These are phyloP conservation scores for Amaranthus palmeri DNA, from an alignment of 148 eudicot genomes.

Conservation along the genomic window DNA sequence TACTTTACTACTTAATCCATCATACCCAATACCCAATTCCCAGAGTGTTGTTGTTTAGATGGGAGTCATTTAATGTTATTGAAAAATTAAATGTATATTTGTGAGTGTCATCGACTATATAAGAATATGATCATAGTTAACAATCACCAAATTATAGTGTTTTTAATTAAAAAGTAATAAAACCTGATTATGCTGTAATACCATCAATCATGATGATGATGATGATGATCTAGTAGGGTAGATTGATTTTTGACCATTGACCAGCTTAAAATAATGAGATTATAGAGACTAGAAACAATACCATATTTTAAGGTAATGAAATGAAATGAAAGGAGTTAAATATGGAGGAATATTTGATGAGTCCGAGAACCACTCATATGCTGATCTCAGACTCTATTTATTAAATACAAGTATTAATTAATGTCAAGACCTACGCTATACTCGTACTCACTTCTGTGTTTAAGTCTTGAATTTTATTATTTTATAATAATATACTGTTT, in stretches of 20 bases:
- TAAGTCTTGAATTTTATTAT: no score
- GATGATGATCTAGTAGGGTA: slow-evolving; percentile 16
- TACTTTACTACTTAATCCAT: slow-evolving; percentile 9
- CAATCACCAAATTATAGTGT: no score
- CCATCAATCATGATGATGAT: slow-evolving; percentile 21
- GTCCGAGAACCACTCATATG: slow-evolving; percentile 34
- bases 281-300: slow-evolving; percentile 11
- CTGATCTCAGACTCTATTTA: neutral
- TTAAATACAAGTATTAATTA: neutral
- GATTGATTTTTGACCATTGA: slow-evolving; percentile 56
- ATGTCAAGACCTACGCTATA: neutral
- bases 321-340: slow-evolving; percentile 12
- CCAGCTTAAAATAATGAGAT: slow-evolving; percentile 18
- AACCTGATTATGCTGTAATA: neutral
- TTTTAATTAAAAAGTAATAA: no score
- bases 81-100: no score
- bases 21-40: neutral
- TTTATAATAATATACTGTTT: no score
- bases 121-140: no score
- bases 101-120: no score
- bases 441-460: neutral
- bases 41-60: neutral
- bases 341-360: slow-evolving; percentile 35
- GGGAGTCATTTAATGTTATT: neutral
- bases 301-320: slow-evolving; percentile 1